Percentiles rank a stretch among this genome's conserved stretches.
These are phyloP conservation scores for Podila epicladia DNA, from an alignment of 192 early-diverging fungal genomes.

Conservation along the genomic window DNA sequence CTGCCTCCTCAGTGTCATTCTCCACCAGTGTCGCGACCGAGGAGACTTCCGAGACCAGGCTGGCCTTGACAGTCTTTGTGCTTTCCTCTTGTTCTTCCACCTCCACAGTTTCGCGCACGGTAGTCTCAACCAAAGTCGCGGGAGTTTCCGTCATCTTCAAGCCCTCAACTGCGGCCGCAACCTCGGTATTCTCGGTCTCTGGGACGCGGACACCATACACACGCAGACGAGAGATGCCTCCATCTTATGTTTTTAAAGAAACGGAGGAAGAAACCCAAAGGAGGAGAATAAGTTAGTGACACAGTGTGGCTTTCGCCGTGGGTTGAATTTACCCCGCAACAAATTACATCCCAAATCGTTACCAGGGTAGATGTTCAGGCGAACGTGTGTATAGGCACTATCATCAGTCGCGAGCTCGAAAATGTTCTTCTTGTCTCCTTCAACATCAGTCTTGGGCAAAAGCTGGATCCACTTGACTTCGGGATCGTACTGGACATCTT, in stretches of 20 bases:
- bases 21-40: constrained; percentile 35
- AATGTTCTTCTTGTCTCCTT: constrained; percentile 76
- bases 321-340: no score
- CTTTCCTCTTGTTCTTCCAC: neutral
- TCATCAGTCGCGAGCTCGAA: constrained; percentile 66
- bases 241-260: constrained; percentile 68
- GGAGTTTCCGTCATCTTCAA: constrained; percentile 18
- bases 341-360: neutral
- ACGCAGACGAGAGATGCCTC: constrained; percentile 88
- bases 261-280: constrained; percentile 26
- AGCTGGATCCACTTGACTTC: constrained; percentile 58
- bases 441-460: constrained; percentile 72
- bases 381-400: constrained; percentile 68
- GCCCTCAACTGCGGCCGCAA: constrained; percentile 27
- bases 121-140: neutral
- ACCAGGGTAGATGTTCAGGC: constrained; percentile 83
- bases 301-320: no score
- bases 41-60: constrained; percentile 28
- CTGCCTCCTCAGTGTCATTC: constrained; percentile 16
- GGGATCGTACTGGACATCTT: constrained; percentile 40
- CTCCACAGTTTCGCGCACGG: neutral
- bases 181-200: constrained; percentile 9
- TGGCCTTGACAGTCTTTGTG: neutral
- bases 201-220: constrained; percentile 71
- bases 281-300: neutral